A percentile compares a stretch with the other conserved stretches of the same genome.
phyloP scores from a whole-genome alignment of 768 basidiomycete species.

The Hygrophorus pudorinus region DNA sequence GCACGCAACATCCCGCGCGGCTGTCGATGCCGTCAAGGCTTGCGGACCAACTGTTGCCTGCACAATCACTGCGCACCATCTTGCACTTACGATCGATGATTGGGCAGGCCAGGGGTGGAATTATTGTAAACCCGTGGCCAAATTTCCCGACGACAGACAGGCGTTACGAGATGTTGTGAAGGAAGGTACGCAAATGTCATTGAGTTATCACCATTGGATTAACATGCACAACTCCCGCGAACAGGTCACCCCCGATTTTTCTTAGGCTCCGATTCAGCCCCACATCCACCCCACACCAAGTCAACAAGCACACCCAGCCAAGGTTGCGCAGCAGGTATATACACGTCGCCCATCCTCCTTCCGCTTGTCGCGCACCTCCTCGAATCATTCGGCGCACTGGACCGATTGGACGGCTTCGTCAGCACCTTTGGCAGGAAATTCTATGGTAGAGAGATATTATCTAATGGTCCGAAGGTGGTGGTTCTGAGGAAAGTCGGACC shows the following conservation, averaged over 20 bases:
- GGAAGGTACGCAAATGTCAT: conserved; percentile 40
- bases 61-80: conserved; percentile 95
- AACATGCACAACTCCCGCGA: background rate
- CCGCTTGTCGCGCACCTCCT: conserved; percentile 85
- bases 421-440: conserved; percentile 72
- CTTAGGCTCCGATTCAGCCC: conserved; percentile 94
- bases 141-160: conserved; percentile 84
- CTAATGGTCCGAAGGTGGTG: conserved; percentile 12
- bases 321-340: conserved; percentile 90
- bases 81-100: conserved; percentile 88
- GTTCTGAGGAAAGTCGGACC: conserved; percentile 31
- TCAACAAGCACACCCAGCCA: conserved; percentile 58
- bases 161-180: conserved; percentile 70
- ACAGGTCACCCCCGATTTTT: conserved; percentile 91
- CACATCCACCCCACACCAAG: conserved; percentile 68
- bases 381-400: conserved; percentile 79
- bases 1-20: conserved; percentile 90
- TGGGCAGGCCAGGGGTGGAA: conserved; percentile 95
- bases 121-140: conserved; percentile 97
- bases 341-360: conserved; percentile 87
- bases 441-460: conserved; percentile 31
- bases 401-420: conserved; percentile 73
- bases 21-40: conserved; percentile 76
- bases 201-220: conserved; percentile 2
- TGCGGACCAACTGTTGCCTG: conserved; percentile 83